Percentiles rank a stretch among this genome's conserved stretches.
Evolutionary conservation across 2,329 filamentous ascomycete species (phyloP).

Genomic region (Alternaria rosae): DNA sequence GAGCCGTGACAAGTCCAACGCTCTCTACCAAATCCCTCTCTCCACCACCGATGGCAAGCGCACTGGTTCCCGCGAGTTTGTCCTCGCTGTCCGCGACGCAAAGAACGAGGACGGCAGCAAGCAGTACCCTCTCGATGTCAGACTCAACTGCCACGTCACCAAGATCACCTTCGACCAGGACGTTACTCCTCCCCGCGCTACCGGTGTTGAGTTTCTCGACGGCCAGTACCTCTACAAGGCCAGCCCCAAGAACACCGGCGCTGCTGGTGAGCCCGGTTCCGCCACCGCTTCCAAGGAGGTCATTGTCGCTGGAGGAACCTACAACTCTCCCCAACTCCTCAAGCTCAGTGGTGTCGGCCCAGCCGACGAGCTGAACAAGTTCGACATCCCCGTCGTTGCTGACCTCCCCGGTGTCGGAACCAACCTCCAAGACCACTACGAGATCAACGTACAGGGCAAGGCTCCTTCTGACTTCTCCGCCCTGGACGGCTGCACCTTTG

Average conservation of each 20-base stretch:
- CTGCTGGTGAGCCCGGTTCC: constrained; percentile 49
- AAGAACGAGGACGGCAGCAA: constrained; percentile 59
- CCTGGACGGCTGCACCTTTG: constrained; percentile 53
- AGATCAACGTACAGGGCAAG: constrained; percentile 57
- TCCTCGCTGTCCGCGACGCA: constrained; percentile 60
- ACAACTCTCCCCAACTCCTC: constrained; percentile 70
- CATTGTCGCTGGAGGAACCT: constrained; percentile 58
- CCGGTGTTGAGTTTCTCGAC: constrained; percentile 54
- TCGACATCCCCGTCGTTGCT: constrained; percentile 62
- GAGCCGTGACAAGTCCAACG: constrained; percentile 56
- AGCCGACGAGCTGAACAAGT: constrained; percentile 58
- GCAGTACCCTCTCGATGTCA: constrained; percentile 65
- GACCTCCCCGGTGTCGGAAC: constrained; percentile 69
- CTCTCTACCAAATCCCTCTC: constrained; percentile 67
- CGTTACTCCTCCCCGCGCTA: constrained; percentile 61
- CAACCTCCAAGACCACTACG: constrained; percentile 70
- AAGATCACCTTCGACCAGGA: constrained; percentile 71
- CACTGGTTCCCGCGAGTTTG: constrained; percentile 63
- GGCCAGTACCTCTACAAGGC: constrained; percentile 54
- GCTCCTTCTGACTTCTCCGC: constrained; percentile 46
- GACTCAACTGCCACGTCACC: constrained; percentile 69
- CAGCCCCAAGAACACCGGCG: constrained; percentile 44
- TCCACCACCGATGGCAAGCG: constrained; percentile 59
- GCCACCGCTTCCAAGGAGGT: constrained; percentile 42
- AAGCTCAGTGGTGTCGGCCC: constrained; percentile 71